Conservation (phyloP, 2,329 filamentous ascomycete species). For the Domatiomyces globalis region DNA sequence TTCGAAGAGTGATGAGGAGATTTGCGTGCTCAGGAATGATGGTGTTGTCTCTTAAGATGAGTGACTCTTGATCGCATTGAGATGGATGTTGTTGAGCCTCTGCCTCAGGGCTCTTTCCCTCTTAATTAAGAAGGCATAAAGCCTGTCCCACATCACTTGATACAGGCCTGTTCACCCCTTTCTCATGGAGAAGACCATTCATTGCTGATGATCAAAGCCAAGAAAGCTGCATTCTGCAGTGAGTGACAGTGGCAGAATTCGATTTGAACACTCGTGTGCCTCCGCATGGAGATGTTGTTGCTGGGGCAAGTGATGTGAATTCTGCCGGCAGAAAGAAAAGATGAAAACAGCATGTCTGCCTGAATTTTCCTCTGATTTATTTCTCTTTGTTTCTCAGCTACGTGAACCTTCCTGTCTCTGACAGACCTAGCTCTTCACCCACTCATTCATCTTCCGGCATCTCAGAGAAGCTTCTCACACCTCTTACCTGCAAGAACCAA, state of each 20-base stretch:
- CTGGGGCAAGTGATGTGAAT: not conserved
- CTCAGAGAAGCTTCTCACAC: not conserved
- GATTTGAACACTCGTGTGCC: not conserved
- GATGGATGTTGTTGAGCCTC: conserved; percentile 35
- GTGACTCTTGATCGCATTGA: conserved; percentile 21
- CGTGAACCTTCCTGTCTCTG: not conserved
- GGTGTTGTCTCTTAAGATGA: conserved; percentile 48
- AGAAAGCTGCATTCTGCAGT: not conserved
- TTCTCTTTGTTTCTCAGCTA: not conserved
- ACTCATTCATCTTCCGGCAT: not conserved
- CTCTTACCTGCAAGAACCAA: not conserved
- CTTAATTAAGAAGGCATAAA: not conserved
- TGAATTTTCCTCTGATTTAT: not conserved
- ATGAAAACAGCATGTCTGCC: not conserved
- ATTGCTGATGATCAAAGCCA: not conserved
- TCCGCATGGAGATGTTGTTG: not conserved
- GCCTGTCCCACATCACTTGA: no score
- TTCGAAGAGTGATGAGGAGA: conserved; percentile 44
- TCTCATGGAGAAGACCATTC: not conserved
- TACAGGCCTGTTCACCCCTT: not conserved
- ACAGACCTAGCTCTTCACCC: not conserved
- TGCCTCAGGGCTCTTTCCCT: not conserved
- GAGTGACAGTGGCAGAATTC: not conserved
- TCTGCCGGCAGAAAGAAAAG: no score
- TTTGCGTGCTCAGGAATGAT: conserved; percentile 47